These are phyloP conservation scores for Moesziomyces globuligerus DNA, from an alignment of 1,284 basidiomycete genomes.

Conservation along the genomic window DNA sequence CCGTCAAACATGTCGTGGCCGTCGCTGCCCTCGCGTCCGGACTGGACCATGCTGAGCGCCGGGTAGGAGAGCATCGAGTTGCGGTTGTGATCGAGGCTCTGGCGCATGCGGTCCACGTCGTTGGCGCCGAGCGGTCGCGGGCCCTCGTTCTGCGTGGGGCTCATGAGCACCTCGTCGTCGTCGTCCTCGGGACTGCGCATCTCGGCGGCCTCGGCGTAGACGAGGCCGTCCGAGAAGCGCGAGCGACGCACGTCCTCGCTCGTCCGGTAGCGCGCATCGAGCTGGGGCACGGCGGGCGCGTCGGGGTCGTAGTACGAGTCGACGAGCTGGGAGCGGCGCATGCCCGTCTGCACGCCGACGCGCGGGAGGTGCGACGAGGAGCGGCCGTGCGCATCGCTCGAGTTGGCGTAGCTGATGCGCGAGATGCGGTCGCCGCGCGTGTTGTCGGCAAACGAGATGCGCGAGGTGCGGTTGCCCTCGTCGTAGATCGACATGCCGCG, in stretches of 20 bases:
- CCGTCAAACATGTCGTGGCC: slow-evolving; percentile 50
- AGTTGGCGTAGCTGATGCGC: slow-evolving; percentile 57
- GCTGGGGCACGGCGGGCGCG: slow-evolving; percentile 48
- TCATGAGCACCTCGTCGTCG: slow-evolving; percentile 56
- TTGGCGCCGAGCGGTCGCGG: slow-evolving; percentile 35
- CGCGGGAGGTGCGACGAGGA: slow-evolving; percentile 41
- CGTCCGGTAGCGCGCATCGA: slow-evolving; percentile 36
- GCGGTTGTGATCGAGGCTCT: slow-evolving; percentile 49
- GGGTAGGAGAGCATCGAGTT: slow-evolving; percentile 61
- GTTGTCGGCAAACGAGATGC: slow-evolving; percentile 55
- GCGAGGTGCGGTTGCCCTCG: slow-evolving; percentile 45
- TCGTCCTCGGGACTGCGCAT: slow-evolving; percentile 36
- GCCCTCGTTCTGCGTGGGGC: slow-evolving; percentile 58
- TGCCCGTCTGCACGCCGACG: slow-evolving; percentile 28
- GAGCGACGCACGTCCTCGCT: slow-evolving; percentile 39
- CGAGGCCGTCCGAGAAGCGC: slow-evolving; percentile 38
- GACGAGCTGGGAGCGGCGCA: slow-evolving; percentile 44
- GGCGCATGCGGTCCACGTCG: slow-evolving; percentile 50
- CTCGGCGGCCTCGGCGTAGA: slow-evolving; percentile 42
- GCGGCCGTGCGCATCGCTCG: slow-evolving; percentile 46
- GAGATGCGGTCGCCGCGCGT: slow-evolving; percentile 58
- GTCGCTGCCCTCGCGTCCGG: slow-evolving; percentile 43
- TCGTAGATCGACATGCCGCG: slow-evolving; percentile 53
- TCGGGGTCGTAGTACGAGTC: slow-evolving; percentile 58
- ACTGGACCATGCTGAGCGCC: slow-evolving; percentile 51